Evolutionary conservation across 345 rosid genomes (phyloP), one percentile per base, ranked within the genome.

Genomic region (Bruguiera sexangula): DNA sequence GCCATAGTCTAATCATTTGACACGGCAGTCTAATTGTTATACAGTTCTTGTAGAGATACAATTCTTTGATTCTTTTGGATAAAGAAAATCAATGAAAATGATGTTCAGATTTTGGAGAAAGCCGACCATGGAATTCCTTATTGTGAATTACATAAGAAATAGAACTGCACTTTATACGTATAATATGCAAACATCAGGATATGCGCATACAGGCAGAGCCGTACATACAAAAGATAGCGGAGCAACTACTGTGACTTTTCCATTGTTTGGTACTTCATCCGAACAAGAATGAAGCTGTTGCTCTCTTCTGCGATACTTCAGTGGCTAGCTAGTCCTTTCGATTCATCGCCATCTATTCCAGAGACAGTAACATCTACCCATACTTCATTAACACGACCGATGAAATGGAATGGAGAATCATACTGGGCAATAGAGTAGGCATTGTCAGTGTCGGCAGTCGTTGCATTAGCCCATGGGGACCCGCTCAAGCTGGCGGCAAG

Each of bases 351-450:
- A 31, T 72, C 51, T 3, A 65, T 62, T 31, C 21, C 80, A 27
- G 84, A 66, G 21, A 74, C 72, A 24, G 75, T 62, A 1, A 89
- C 72, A 71, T 87, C 90, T 20, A 81, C 92, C 96, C 92, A 85
- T 0, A 89, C 81, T 78, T 89, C 96, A 71, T 87, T 89, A 34
- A 71, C 70, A 4, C 92, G 88, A 1, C 90, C 85, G 3, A 87
- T 71, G 67, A 85, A 65, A 55, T 70, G 80, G 76, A 89, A 83
- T 0, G 90, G 92, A 60, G 96, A 69, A 69, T 81, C 83, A 27
- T 85, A 85, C 69, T 89, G 96, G 0, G 90, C 92, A 69, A 89
- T 78, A 19, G 92, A 85, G 63, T 87, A 89, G 63, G 89, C 81
- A 29, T 68, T 80, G 6, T 60, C 72, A 18, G 88, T 82, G 11